Conservation (phyloP, 352 stramenopile genomes). For the Phytophthora vignae region DNA sequence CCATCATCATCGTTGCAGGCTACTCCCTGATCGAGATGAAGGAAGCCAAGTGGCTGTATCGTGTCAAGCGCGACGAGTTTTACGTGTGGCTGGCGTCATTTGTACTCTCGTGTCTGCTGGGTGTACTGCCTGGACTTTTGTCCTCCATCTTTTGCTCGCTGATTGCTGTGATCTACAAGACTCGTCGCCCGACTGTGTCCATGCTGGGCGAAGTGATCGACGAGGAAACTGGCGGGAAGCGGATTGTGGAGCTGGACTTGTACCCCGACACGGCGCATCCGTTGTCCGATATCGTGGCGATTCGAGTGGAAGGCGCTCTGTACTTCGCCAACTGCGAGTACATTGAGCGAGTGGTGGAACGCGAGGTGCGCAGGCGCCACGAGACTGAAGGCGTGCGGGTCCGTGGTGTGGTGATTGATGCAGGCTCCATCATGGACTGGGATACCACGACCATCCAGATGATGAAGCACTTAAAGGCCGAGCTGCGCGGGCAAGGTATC, state of each 20-base stretch:
- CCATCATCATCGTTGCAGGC: slow-evolving; percentile 92
- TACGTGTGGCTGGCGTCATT: slow-evolving; percentile 71
- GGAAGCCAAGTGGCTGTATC: slow-evolving; percentile 88
- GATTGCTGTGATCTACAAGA: slow-evolving; percentile 72
- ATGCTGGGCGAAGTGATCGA: slow-evolving; percentile 50
- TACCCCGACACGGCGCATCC: slow-evolving; percentile 26
- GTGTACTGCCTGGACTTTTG: slow-evolving; percentile 57
- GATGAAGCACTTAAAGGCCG: slow-evolving; percentile 82
- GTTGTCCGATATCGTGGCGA: slow-evolving; percentile 56
- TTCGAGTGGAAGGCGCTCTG: slow-evolving; percentile 71
- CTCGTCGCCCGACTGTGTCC: slow-evolving; percentile 58
- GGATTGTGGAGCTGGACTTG: slow-evolving; percentile 52
- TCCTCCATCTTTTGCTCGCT: slow-evolving; percentile 68
- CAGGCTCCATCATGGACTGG: slow-evolving; percentile 84
- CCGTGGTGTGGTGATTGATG: slow-evolving; percentile 74
- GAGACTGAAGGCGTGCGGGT: slow-evolving; percentile 47
- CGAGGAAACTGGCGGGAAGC: slow-evolving; percentile 45
- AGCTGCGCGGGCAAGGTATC: slow-evolving; percentile 64
- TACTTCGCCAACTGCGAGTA: slow-evolving; percentile 82
- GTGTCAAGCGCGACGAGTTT: slow-evolving; percentile 63
- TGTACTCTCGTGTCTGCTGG: slow-evolving; percentile 52
- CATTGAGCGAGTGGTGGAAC: slow-evolving; percentile 65
- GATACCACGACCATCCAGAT: slow-evolving; percentile 89
- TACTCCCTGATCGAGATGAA: slow-evolving; percentile 88
- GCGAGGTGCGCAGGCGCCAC: slow-evolving; percentile 45